These are phyloP conservation scores for Kwoniella bestiolae DNA, from an alignment of 768 basidiomycete genomes.

Conservation along the genomic window DNA sequence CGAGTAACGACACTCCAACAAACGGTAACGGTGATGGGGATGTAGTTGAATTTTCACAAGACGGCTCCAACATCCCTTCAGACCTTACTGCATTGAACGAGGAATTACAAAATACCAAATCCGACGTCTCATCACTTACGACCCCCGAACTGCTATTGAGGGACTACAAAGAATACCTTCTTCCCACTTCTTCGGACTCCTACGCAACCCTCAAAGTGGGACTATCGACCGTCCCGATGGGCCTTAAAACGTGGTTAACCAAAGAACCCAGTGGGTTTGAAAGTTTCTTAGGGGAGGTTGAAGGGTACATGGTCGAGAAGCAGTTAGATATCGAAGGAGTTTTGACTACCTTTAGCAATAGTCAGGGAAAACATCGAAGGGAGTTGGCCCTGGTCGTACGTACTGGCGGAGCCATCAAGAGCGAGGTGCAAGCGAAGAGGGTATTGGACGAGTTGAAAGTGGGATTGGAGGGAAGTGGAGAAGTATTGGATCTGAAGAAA, in stretches of 20 bases:
- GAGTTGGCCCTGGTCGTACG: slow-evolving; percentile 72
- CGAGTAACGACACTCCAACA: background rate
- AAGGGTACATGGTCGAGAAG: slow-evolving; percentile 70
- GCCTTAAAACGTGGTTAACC: slow-evolving; percentile 65
- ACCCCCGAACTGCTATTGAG: slow-evolving; percentile 80
- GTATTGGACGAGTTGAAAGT: slow-evolving; percentile 64
- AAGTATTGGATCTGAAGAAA: slow-evolving; percentile 62
- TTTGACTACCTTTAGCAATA: slow-evolving; percentile 69
- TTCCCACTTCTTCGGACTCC: slow-evolving; percentile 61
- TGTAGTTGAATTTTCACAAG: slow-evolving; percentile 1
- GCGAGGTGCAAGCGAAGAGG: slow-evolving; percentile 34
- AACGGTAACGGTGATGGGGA: background rate
- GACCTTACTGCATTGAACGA: slow-evolving; percentile 58
- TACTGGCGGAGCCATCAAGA: slow-evolving; percentile 53
- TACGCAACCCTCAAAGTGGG: slow-evolving; percentile 66
- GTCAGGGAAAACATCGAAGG: slow-evolving; percentile 65
- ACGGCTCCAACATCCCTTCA: slow-evolving; percentile 13
- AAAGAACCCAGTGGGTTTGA: slow-evolving; percentile 56
- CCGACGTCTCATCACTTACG: slow-evolving; percentile 68
- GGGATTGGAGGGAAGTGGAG: slow-evolving; percentile 65
- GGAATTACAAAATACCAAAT: slow-evolving; percentile 66
- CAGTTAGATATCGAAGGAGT: slow-evolving; percentile 73
- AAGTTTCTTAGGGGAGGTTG: slow-evolving; percentile 58
- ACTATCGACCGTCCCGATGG: slow-evolving; percentile 78
- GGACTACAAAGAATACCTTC: slow-evolving; percentile 90